Conservation (phyloP, 352 stramenopile genomes). For the Globisporangium cederbergense region DNA sequence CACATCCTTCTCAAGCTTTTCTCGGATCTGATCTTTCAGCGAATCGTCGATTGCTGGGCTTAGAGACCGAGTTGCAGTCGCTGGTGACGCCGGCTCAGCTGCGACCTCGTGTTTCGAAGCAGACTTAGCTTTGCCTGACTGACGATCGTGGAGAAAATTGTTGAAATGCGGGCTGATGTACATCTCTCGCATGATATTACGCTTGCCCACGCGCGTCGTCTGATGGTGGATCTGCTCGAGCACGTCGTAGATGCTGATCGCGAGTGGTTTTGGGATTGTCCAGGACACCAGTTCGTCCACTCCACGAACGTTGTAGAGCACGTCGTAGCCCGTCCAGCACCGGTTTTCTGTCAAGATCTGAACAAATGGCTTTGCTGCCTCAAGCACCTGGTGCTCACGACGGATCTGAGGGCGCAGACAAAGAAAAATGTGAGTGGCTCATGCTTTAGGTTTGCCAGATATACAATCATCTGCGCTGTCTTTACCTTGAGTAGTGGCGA, state of each 20-base stretch:
- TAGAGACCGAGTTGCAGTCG: neutral
- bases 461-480: neutral
- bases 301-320: constrained; percentile 48
- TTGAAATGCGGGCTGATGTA: constrained; percentile 41
- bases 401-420: constrained; percentile 33
- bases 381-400: constrained; percentile 44
- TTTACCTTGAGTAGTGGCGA: constrained; percentile 45
- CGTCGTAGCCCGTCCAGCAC: constrained; percentile 51
- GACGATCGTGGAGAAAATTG: constrained; percentile 27
- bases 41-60: constrained; percentile 2
- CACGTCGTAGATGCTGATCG: constrained; percentile 46
- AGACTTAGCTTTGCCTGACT: neutral
- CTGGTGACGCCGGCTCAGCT: too few relatives aligned
- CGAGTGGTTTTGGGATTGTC: constrained; percentile 45
- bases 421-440: neutral
- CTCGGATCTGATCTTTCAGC: constrained; percentile 24
- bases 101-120: neutral
- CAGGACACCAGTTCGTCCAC: constrained; percentile 52
- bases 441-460: neutral
- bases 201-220: constrained; percentile 31
- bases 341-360: constrained; percentile 36
- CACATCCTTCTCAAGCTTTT: constrained; percentile 37
- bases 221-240: constrained; percentile 48
- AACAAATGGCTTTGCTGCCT: constrained; percentile 34
- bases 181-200: constrained; percentile 41